Evolutionary conservation across 768 basidiomycete genomes (phyloP), one percentile per base, ranked within the genome.

Genomic region (Auriscalpium orientale): DNA sequence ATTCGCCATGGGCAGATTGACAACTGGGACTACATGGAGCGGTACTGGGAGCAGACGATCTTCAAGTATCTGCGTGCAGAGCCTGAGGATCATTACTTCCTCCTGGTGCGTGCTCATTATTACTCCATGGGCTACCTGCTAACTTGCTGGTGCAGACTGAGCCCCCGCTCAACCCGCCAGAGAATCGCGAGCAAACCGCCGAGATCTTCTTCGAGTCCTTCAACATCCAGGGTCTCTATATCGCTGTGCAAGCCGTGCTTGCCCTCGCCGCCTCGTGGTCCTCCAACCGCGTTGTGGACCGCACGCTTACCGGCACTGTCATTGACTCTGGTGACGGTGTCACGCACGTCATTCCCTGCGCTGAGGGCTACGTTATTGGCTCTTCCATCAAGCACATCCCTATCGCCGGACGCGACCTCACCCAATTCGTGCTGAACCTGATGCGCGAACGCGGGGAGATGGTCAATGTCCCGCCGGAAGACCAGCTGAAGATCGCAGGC

Each of bases 191-290:
- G 72, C 95, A 95, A 71, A 98, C 95, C 0, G 97, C 97, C 18
- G 95, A 98, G 69, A 98, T 98, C 75, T 98, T 99, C 81, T 99
- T 98, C 71, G 97, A 99, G 74, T 95, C 93, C 0, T 99, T 99
- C 84, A 98, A 98, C 73, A 95, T 98, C 75, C 90, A 94, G 68
- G 95, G 95, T 20, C 80, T 98, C 46, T 98, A 98, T 72, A 98
- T 99, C 65, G 97, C 95, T 51, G 97, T 99, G 0, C 97, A 98
- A 70, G 97, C 97, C 37, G 97, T 99, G 6, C 85, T 99, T 10
- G 97, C 97, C 0, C 89, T 99, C 59, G 97, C 97, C 4, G 95
- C 95, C 0, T 95, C 93, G 1, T 98, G 97, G 97, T 82, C 93
- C 1, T 94, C 91, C 57, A 89, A 87, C 70, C 83, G 87, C 58